Evolutionary conservation across 1,284 basidiomycete species (phyloP), one percentile per base, ranked within the genome.

Genomic region (Apiotrichum domesticum): DNA sequence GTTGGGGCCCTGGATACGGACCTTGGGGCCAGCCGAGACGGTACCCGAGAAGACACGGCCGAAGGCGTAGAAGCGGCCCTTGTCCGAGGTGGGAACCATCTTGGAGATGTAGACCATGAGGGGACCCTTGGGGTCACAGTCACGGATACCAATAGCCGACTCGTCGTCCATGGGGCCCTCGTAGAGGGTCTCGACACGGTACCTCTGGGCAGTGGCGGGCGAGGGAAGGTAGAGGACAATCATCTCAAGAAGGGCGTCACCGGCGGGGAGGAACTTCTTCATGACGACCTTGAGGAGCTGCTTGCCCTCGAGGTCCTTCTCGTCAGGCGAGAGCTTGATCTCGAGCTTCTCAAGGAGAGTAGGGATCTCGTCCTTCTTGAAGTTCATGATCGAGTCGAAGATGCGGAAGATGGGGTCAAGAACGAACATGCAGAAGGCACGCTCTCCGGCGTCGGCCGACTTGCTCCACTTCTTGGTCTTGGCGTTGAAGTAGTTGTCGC

Each of bases 91-190:
- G 66, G 96, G 96, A 68, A 98, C 95, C 96, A 99, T 98, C 87
- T 98, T 98, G 71, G 96, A 98, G 80, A 99, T 84, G 81, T 99
- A 99, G 69, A 97, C 85, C 79, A 98, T 94, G 67, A 99, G 87
- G 66, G 96, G 96, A 64, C 86, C 96, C 64, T 88, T 90, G 77
- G 96, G 87, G 81, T 98, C 91, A 78, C 96, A 99, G 80, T 98
- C 94, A 65, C 96, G 88, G 81, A 99, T 96, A 82, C 87, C 91
- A 71, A 98, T 93, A 71, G 96, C 96, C 59, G 91, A 95, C 81
- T 98, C 95, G 77, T 99, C 96, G 79, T 98, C 96, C 89, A 97
- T 90, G 72, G 96, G 96, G 78, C 96, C 96, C 79, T 99, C 96
- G 80, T 98, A 99, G 59, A 99, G 87, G 67, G 95, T 98, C 84